A percentile compares a stretch with the other conserved stretches of the same genome.
These are phyloP conservation scores for Harringtonia aguacate DNA, from an alignment of 2,329 filamentous ascomycete species.

Conservation along the genomic window DNA sequence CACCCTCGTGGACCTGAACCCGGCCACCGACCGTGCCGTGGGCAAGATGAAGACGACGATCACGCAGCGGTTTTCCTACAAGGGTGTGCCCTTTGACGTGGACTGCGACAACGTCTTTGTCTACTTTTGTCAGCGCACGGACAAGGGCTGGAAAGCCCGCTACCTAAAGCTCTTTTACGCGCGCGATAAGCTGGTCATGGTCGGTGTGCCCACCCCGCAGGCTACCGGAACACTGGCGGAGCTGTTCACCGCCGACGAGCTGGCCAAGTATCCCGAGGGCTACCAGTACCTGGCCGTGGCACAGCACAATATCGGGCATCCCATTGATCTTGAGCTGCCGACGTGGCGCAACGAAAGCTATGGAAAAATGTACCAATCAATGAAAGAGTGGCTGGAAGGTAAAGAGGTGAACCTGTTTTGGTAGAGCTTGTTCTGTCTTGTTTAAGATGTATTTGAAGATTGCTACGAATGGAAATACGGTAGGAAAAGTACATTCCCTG, in stretches of 20 bases:
- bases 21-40: slow-evolving; percentile 27
- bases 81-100: slow-evolving; percentile 30
- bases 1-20: slow-evolving; percentile 10
- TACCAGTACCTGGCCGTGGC: slow-evolving; percentile 35
- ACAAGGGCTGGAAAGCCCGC: slow-evolving; percentile 24
- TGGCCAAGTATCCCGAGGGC: slow-evolving; percentile 29
- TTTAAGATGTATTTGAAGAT: no score
- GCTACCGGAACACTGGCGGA: slow-evolving; percentile 26
- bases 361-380: no score
- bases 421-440: no score
- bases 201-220: slow-evolving; percentile 5
- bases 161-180: slow-evolving; percentile 38
- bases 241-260: slow-evolving; percentile 15
- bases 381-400: no score
- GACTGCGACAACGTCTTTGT: slow-evolving; percentile 39
- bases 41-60: slow-evolving; percentile 31
- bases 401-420: no score
- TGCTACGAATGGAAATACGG: no score
- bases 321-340: slow-evolving; percentile 27
- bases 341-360: no score
- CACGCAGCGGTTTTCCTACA: slow-evolving; percentile 32
- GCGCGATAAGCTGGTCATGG: slow-evolving; percentile 33
- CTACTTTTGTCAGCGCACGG: slow-evolving; percentile 27
- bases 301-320: slow-evolving; percentile 32
- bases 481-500: no score